Evolutionary conservation across 306 rosid genomes (phyloP).

Genomic region (Vigna mungo): DNA sequence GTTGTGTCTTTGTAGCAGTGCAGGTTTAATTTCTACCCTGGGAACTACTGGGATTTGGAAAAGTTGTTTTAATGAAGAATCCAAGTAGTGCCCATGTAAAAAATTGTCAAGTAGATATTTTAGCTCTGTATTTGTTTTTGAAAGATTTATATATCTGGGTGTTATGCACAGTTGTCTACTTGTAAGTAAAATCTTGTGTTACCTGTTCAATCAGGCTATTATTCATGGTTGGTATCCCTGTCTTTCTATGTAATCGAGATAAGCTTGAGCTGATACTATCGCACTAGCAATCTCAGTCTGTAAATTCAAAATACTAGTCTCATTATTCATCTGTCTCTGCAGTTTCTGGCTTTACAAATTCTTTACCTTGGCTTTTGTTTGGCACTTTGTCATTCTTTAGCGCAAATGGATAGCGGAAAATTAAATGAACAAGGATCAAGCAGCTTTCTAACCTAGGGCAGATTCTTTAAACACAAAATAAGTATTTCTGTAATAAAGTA

Average conservation of each 20-base stretch:
- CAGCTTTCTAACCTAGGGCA: no score
- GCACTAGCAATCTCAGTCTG: background rate
- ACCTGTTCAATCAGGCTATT: background rate
- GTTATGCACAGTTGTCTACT: conserved; percentile 33
- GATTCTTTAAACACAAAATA: no score
- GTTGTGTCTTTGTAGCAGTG: conserved; percentile 20
- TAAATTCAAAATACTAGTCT: background rate
- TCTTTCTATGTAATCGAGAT: background rate
- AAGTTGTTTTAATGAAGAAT: conserved; percentile 74
- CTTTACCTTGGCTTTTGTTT: no score
- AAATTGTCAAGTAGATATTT: conserved; percentile 27
- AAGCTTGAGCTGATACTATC: background rate
- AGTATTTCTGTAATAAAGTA: no score
- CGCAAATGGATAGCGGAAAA: no score
- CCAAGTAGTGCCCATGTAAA: conserved; percentile 49
- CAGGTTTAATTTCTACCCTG: conserved; percentile 34
- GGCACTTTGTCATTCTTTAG: no score
- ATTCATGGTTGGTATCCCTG: background rate
- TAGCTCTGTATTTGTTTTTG: conserved; percentile 16
- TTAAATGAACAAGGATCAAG: no score
- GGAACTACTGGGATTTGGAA: conserved; percentile 66
- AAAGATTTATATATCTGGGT: conserved; percentile 4
- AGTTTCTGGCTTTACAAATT: no score
- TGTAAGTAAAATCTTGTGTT: conserved; percentile 40
- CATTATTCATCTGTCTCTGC: no score